Conservation (phyloP, 2,329 filamentous ascomycete species). For the Eurotiales sp. region DNA sequence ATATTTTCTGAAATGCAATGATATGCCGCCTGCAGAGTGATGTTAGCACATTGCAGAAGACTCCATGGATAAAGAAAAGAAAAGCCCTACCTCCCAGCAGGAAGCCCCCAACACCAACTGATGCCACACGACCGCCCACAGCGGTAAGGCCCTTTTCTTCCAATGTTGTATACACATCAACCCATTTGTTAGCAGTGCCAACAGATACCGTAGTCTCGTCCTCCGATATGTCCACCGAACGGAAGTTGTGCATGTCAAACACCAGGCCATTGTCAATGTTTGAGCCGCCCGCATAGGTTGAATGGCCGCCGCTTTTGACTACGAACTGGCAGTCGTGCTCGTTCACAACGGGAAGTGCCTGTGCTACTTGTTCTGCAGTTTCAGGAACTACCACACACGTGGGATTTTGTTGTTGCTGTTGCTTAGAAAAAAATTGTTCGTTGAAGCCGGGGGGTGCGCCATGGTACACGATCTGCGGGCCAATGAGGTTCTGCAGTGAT, state of each 20-base stretch:
- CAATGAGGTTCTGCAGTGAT: not conserved
- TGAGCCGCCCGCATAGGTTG: not conserved
- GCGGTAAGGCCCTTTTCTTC: not conserved
- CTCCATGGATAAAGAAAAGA: not conserved
- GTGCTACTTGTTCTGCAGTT: not conserved
- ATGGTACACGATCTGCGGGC: not conserved
- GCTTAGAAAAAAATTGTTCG: not conserved
- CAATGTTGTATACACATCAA: not conserved
- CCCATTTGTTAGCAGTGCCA: not conserved
- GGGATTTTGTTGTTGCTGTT: not conserved
- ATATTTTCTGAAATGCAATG: not conserved
- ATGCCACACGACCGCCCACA: not conserved
- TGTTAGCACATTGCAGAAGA: not conserved
- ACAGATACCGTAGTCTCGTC: not conserved
- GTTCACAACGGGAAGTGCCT: not conserved
- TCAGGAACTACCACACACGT: not conserved
- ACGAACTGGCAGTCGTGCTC: not conserved
- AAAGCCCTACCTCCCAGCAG: not conserved
- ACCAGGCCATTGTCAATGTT: not conserved
- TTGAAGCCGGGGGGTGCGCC: not conserved
- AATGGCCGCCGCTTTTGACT: not conserved
- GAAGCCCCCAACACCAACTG: conserved; percentile 2
- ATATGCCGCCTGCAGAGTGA: not conserved
- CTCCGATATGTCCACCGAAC: not conserved
- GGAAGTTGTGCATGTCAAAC: not conserved